Percentiles rank a stretch among this genome's conserved stretches.
Conservation (phyloP, 2,329 filamentous ascomycete genomes). For the Pyrenophora teres region DNA sequence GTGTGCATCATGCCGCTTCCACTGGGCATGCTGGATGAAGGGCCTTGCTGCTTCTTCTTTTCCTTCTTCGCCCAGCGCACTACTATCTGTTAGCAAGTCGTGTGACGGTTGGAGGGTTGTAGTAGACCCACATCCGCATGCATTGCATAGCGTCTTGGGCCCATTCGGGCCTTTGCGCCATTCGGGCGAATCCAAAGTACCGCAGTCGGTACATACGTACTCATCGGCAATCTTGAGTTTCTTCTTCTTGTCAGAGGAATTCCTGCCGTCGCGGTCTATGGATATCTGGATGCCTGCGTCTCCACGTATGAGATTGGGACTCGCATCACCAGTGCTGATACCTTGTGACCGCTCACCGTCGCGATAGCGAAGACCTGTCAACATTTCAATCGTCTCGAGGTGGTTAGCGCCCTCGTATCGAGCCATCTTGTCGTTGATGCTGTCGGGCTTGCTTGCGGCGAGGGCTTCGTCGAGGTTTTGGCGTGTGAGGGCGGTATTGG, state of each 20-base stretch:
- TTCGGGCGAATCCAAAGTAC: slow-evolving; percentile 91
- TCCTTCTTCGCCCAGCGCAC: slow-evolving; percentile 71
- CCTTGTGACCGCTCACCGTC: slow-evolving; percentile 88
- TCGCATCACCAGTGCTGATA: slow-evolving; percentile 83
- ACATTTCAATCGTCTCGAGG: slow-evolving; percentile 87
- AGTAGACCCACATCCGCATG: slow-evolving; percentile 74
- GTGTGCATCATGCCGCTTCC: slow-evolving; percentile 24
- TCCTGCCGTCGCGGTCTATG: slow-evolving; percentile 72
- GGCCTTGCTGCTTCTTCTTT: slow-evolving; percentile 64
- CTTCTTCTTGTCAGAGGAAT: slow-evolving; percentile 77
- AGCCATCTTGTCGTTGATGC: slow-evolving; percentile 82
- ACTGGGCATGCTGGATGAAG: slow-evolving; percentile 19
- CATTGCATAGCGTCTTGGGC: slow-evolving; percentile 94
- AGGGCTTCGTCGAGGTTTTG: slow-evolving; percentile 78
- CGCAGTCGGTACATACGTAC: slow-evolving; percentile 95
- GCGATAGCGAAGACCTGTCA: slow-evolving; percentile 84
- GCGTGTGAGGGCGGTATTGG: slow-evolving; percentile 72
- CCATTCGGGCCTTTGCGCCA: slow-evolving; percentile 94
- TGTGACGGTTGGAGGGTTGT: neutral
- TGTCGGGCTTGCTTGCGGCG: slow-evolving; percentile 70
- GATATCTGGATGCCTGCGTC: slow-evolving; percentile 87
- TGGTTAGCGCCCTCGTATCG: slow-evolving; percentile 74
- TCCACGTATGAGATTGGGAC: slow-evolving; percentile 79
- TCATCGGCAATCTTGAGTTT: slow-evolving; percentile 82
- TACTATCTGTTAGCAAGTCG: slow-evolving; percentile 35